These are phyloP conservation scores for Arabidopsis hybrid DNA, from an alignment of 441 rosid genomes.

Conservation along the genomic window DNA sequence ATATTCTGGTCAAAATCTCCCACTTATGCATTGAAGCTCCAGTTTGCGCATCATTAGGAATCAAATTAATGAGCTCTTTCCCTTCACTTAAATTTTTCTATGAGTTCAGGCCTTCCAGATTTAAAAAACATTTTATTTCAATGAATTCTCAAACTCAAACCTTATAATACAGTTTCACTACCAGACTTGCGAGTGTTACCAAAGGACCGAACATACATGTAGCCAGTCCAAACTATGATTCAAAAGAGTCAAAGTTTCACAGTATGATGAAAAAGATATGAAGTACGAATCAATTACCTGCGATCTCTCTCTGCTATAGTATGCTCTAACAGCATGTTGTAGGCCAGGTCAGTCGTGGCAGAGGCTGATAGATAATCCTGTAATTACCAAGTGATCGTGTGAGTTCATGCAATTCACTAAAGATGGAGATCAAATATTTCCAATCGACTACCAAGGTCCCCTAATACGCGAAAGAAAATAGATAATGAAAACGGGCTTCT, in stretches of 20 bases:
- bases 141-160: constrained; percentile 15
- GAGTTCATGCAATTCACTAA: constrained; percentile 24
- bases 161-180: neutral
- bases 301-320: constrained; percentile 97
- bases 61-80: constrained; percentile 23
- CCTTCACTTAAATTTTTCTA: constrained; percentile 5
- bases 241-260: constrained; percentile 16
- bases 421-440: neutral
- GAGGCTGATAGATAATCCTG: constrained; percentile 93
- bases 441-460: constrained; percentile 10
- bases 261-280: neutral
- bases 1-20: constrained; percentile 15
- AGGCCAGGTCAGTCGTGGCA: constrained; percentile 86
- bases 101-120: constrained; percentile 12
- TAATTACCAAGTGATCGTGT: constrained; percentile 44
- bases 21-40: neutral
- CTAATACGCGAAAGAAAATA: constrained; percentile 18
- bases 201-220: constrained; percentile 5
- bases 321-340: constrained; percentile 89
- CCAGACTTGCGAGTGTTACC: constrained; percentile 1
- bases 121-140: constrained; percentile 3
- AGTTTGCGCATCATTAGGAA: constrained; percentile 5
- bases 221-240: constrained; percentile 1
- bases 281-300: constrained; percentile 60
- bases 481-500: constrained; percentile 7